Base-by-base conservation (phyloP, 495 filamentous ascomycete genomes). In the Neurospora intermedia region DNA sequence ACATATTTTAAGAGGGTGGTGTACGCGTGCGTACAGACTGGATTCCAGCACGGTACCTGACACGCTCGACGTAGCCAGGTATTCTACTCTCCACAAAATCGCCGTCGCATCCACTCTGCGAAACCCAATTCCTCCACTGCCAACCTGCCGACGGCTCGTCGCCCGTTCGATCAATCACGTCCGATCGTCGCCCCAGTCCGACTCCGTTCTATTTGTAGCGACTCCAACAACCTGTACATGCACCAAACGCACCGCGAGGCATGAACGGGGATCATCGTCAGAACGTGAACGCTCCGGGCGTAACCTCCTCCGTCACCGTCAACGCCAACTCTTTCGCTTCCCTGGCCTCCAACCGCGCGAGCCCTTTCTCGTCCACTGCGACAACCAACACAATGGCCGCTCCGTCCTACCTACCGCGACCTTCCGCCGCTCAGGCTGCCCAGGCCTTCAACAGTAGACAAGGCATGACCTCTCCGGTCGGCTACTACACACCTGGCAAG, bases 371-470 rank as follows among this genome's bases (percentile, higher is more conserved):
- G 69, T 75, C 78, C 62, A 42, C 78, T 69, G 70, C 77, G 71
- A 77, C 79, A 69, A 84, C 82, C 71, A 77, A 73, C 73, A 77
- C 76, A 71, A 85, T 85, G 83, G 78, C 82, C 72, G 80, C 80
- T 69, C 75, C 80, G 46, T 77, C 77, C 71, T 84, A 80, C 70
- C 71, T 81, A 66, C 75, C 81, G 35, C 76, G 48, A 27, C 48
- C 48, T 59, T 59, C 48, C 11, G 48, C 48, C 11, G 48, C 48
- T 59, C 48, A 59, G 48, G 48, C 79, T 39, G 71, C 77, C 74
- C 83, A 82, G 75, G 66, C 79, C 20, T 81, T 80, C 71, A 59
- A 59, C 48, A 59, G 27, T 13, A 78, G 83, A 42, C 70, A 80
- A 38, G 48, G 75, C 40, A 76, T 74, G 31, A 66, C 71, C 16